Conservation (phyloP, 805 yeast species). For the Yarrowia osloensis region DNA sequence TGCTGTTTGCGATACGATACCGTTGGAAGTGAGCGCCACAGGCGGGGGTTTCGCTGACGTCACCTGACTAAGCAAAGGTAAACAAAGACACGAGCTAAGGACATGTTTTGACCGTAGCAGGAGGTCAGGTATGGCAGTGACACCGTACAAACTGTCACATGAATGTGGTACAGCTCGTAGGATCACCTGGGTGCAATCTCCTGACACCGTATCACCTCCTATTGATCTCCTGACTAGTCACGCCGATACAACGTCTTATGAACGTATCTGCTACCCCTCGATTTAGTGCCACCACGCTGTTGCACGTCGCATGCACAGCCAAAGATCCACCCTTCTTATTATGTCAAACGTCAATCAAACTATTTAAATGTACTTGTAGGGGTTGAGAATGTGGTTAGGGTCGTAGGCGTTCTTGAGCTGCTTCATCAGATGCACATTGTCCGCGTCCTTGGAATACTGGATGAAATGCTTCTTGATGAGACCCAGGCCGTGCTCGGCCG, state of each 20-base stretch:
- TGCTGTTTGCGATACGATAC: background rate
- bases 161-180: no score
- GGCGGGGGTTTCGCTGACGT: background rate
- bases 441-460: constrained; percentile 75
- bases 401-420: constrained; percentile 79
- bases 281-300: background rate
- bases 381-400: constrained; percentile 90
- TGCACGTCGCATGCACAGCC: background rate
- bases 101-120: no score
- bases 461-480: constrained; percentile 93
- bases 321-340: no score
- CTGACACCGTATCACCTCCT: no score
- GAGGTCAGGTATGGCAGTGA: no score
- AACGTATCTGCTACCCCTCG: background rate
- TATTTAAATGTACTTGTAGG: constrained; percentile 77
- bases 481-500: constrained; percentile 98
- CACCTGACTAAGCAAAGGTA: background rate
- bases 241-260: background rate
- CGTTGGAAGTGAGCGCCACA: background rate
- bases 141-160: no score
- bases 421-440: constrained; percentile 73
- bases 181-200: no score
- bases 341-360: background rate
- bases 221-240: background rate
- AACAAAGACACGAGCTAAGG: no score